phyloP scores from a whole-genome alignment of 2,329 filamentous ascomycete species.

The Calonectria naviculata region DNA sequence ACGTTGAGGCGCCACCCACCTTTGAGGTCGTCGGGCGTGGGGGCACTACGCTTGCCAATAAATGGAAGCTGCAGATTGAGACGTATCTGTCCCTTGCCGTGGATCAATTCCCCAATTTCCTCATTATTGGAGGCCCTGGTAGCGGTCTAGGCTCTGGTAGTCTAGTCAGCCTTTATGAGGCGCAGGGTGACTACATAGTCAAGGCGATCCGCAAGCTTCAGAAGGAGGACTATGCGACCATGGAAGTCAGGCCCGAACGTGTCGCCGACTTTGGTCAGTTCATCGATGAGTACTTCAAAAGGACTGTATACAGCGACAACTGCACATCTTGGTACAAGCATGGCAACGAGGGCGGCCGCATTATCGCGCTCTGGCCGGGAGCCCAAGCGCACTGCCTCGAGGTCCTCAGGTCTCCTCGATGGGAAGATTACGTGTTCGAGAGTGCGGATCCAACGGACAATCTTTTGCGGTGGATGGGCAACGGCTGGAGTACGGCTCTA shows the following conservation, averaged over 20 bases:
- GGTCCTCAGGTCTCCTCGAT: constrained; percentile 13
- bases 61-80: constrained; percentile 52
- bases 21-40: constrained; percentile 53
- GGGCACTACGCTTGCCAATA: constrained; percentile 48
- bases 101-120: constrained; percentile 61
- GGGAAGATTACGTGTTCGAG: constrained; percentile 23
- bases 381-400: constrained; percentile 20
- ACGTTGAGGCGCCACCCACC: constrained; percentile 25
- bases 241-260: constrained; percentile 8
- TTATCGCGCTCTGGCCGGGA: constrained; percentile 24
- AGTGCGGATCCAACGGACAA: constrained; percentile 10
- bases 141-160: constrained; percentile 58
- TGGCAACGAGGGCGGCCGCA: not conserved
- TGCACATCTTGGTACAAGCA: constrained; percentile 25
- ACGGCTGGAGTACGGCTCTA: constrained; percentile 19
- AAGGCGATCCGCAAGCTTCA: constrained; percentile 37
- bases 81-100: constrained; percentile 58
- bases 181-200: constrained; percentile 49
- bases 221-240: constrained; percentile 32
- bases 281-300: constrained; percentile 27
- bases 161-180: constrained; percentile 59
- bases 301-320: constrained; percentile 25
- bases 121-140: constrained; percentile 62
- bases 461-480: constrained; percentile 18
- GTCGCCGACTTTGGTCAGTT: constrained; percentile 22